Conservation (phyloP, 1,284 basidiomycete species). For the Cryptococcus sp. region DNA sequence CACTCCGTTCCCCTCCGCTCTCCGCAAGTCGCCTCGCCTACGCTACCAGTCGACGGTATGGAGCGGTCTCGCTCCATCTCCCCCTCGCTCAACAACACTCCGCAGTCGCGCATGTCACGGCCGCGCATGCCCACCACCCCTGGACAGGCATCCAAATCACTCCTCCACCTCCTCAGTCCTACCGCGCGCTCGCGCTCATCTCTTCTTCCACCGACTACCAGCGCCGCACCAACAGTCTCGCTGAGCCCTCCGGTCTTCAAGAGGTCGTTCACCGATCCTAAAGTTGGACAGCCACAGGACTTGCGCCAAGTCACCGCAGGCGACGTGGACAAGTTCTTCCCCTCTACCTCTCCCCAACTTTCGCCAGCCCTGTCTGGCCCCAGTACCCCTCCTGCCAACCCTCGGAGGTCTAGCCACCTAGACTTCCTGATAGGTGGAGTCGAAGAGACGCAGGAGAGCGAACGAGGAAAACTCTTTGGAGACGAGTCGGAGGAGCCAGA, state of each 20-base stretch:
- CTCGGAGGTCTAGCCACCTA: constrained; percentile 31
- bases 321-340: not conserved
- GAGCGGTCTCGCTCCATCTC: not conserved
- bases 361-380: not conserved
- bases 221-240: constrained; percentile 13
- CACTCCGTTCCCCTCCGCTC: not conserved
- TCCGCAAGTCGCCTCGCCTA: not conserved
- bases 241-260: constrained; percentile 17
- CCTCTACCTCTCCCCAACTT: not conserved
- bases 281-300: not conserved
- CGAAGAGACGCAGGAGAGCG: constrained; percentile 56
- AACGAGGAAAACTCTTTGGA: constrained; percentile 45
- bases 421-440: constrained; percentile 39
- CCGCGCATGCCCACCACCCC: constrained; percentile 3
- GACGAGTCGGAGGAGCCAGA: constrained; percentile 26
- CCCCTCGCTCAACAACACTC: not conserved
- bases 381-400: constrained; percentile 15
- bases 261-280: not conserved
- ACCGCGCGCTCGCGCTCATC: constrained; percentile 13
- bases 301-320: constrained; percentile 9
- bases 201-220: constrained; percentile 20
- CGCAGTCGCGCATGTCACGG: not conserved
- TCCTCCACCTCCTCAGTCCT: constrained; percentile 9
- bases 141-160: constrained; percentile 4
- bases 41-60: too few relatives aligned